Evolutionary conservation across 148 eudicot genomes (phyloP).

Genomic region (Nepenthes gracilis): DNA sequence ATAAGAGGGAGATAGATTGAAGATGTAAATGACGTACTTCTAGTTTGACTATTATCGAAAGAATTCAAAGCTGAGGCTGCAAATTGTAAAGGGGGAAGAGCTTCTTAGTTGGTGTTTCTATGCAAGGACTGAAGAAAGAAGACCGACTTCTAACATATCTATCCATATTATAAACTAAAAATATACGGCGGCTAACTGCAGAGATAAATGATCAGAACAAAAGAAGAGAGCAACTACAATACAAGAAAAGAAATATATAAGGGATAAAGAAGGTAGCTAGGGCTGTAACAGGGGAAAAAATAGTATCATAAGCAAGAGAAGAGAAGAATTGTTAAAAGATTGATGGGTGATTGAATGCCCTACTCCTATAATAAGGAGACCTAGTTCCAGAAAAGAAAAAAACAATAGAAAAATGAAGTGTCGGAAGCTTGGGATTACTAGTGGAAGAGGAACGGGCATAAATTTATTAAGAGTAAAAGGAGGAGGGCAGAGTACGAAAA

Average conservation of each 20-base stretch:
- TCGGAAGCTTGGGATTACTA: neutral
- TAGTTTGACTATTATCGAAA: neutral
- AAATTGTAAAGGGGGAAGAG: too few relatives aligned
- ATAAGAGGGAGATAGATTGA: neutral
- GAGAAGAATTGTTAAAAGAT: neutral
- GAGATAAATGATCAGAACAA: too few relatives aligned
- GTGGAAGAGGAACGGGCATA: conserved; percentile 2
- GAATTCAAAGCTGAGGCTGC: neutral
- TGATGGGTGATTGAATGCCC: neutral
- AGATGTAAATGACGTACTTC: neutral
- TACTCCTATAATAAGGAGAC: conserved; percentile 1
- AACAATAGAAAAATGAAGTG: neutral
- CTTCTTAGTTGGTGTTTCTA: too few relatives aligned
- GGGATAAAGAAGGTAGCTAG: too few relatives aligned
- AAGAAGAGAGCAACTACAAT: too few relatives aligned
- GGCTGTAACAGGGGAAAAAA: too few relatives aligned
- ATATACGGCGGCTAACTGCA: too few relatives aligned
- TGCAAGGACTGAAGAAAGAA: too few relatives aligned
- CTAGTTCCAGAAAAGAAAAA: neutral
- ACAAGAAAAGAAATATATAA: too few relatives aligned
- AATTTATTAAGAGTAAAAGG: neutral
- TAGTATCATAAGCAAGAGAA: too few relatives aligned
- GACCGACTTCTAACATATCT: too few relatives aligned
- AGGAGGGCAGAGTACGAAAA: neutral
- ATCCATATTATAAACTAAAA: too few relatives aligned